Percentiles rank a stretch among this genome's conserved stretches.
Evolutionary conservation across 768 basidiomycete genomes (phyloP).

Genomic region (Boletus rubroflammeus): DNA sequence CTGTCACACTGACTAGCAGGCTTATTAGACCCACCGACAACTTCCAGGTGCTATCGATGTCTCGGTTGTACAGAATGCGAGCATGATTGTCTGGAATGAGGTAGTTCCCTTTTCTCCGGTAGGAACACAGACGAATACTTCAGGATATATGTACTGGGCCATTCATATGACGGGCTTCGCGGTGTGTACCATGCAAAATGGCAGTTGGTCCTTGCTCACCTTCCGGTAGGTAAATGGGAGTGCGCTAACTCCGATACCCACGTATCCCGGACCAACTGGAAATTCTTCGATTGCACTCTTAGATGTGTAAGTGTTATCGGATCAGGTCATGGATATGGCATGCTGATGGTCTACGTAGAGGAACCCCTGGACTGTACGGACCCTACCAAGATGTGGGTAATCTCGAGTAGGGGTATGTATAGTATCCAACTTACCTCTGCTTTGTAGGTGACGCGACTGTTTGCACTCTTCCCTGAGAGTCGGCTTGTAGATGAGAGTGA

Average conservation of each 20-base stretch:
- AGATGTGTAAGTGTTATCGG: conserved; percentile 56
- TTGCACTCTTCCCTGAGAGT: conserved; percentile 53
- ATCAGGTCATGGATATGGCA: not conserved
- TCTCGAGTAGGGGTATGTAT: not conserved
- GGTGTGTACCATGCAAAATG: conserved; percentile 33
- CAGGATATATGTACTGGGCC: conserved; percentile 76
- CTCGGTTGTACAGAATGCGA: conserved; percentile 58
- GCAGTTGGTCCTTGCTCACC: conserved; percentile 1
- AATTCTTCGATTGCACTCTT: conserved; percentile 65
- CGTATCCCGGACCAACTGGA: conserved; percentile 54
- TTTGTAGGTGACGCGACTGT: conserved; percentile 63
- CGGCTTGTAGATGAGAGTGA: conserved; percentile 64
- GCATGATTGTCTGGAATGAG: conserved; percentile 65
- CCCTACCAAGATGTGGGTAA: conserved; percentile 69
- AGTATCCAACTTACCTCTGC: not conserved
- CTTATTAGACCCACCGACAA: not conserved
- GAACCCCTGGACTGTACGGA: conserved; percentile 67
- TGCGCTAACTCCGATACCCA: conserved; percentile 50
- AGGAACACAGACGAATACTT: conserved; percentile 49
- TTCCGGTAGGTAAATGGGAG: conserved; percentile 53
- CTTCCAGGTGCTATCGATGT: conserved; percentile 71
- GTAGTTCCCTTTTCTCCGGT: conserved; percentile 73
- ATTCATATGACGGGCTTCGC: conserved; percentile 55
- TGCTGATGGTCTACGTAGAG: conserved; percentile 39
- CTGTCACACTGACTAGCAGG: not conserved